Conservation (phyloP, 1,284 basidiomycete species). For the Heterobasidion irregulare region DNA sequence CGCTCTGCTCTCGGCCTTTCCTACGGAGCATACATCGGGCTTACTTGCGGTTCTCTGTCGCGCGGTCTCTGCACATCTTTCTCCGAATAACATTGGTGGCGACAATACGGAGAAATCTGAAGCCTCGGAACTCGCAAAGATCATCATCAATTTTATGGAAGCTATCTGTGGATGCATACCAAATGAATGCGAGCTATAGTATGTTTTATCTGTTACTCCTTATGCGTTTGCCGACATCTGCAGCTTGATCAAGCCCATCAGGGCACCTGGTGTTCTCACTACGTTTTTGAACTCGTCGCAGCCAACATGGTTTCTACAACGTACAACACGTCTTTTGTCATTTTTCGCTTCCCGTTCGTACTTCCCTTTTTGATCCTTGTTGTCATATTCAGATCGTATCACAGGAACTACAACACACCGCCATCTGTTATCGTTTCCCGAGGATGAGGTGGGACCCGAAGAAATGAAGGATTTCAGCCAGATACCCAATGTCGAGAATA, state of each 20-base stretch:
- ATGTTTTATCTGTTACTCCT: not conserved
- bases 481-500: constrained; percentile 41
- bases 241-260: constrained; percentile 22
- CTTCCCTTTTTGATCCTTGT: not conserved
- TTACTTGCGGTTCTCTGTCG: not conserved
- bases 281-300: constrained; percentile 42
- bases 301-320: constrained; percentile 39
- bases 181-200: constrained; percentile 1
- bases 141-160: not conserved
- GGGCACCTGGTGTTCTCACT: constrained; percentile 31
- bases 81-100: not conserved
- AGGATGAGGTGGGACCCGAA: constrained; percentile 7
- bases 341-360: constrained; percentile 49
- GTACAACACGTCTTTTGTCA: constrained; percentile 37
- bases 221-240: constrained; percentile 24
- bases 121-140: not conserved
- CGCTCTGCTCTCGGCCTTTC: constrained; percentile 1
- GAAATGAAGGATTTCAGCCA: constrained; percentile 20
- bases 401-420: constrained; percentile 32
- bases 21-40: not conserved
- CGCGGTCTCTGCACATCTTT: not conserved
- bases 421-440: constrained; percentile 24
- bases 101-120: not conserved
- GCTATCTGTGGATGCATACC: constrained; percentile 20
- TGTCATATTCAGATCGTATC: not conserved